A percentile compares a stretch with the other conserved stretches of the same genome.
Evolutionary conservation across 1,139 yeast genomes (phyloP).

Genomic region (Geotrichum bryndzae): DNA sequence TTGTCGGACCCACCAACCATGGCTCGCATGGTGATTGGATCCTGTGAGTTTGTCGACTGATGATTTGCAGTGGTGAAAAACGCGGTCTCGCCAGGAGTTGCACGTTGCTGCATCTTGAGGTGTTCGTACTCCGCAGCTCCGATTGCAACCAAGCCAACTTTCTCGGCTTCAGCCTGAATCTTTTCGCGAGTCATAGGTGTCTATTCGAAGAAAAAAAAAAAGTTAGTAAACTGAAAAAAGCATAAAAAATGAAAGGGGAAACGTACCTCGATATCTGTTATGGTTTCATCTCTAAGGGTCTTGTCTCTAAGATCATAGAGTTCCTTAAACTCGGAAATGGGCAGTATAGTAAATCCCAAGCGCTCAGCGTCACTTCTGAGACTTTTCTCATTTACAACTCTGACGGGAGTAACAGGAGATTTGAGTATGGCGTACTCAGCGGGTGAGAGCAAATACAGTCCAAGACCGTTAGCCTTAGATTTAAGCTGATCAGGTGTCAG

Average conservation of each 20-base stretch:
- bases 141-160: slow-evolving; percentile 40
- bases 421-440: slow-evolving; percentile 21
- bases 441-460: slow-evolving; percentile 12
- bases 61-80: background rate
- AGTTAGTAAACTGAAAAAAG: background rate
- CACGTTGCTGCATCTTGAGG: slow-evolving; percentile 19
- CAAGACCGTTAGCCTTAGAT: slow-evolving; percentile 22
- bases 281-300: background rate
- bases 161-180: slow-evolving; percentile 21
- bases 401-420: background rate
- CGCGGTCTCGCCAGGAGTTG: slow-evolving; percentile 1
- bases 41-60: slow-evolving; percentile 1
- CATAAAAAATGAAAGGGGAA: background rate
- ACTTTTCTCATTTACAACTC: slow-evolving; percentile 5
- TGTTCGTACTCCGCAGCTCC: slow-evolving; percentile 30
- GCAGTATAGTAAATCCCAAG: slow-evolving; percentile 29
- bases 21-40: slow-evolving; percentile 6
- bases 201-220: background rate
- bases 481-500: slow-evolving; percentile 26
- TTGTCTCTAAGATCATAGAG: slow-evolving; percentile 6
- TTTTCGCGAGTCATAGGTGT: slow-evolving; percentile 19
- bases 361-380: slow-evolving; percentile 16
- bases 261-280: background rate
- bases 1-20: slow-evolving; percentile 3
- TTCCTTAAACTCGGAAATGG: slow-evolving; percentile 24